Base-by-base conservation (phyloP, 2,329 filamentous ascomycete species). In the Teratosphaeria nubilosa region DNA sequence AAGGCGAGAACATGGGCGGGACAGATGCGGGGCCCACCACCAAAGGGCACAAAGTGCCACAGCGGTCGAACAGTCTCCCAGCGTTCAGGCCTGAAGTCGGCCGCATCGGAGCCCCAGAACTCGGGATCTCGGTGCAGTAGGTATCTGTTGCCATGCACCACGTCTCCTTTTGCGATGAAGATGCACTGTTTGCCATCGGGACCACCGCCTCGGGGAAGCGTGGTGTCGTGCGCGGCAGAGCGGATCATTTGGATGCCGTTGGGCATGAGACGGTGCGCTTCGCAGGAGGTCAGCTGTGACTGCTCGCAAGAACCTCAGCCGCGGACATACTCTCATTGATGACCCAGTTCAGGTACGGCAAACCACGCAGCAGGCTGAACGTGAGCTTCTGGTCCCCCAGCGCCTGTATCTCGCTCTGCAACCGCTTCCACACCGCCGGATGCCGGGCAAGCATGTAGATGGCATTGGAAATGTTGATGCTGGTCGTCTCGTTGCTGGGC, bases 181-280 rank as follows among this genome's bases (percentile, higher is more conserved):
- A 84, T 64, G 0, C 80, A 80, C 1, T 74, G 70, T n/a, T 68
- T 69, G 50, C 79, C 77, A 55, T 80, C 75, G 27, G 75, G 65
- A 14, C 81, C 74, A 63, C 80, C 76, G 59, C 78, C 74, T 30
- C 75, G 66, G 31, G 81, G 81, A 0, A 84, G 71, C 1, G 77
- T 70, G 3, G 79, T 81, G 66, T 81, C 78, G 37, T 70, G 69
- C 11, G 73, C 68, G 2, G 80, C 78, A 30, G 68, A 65, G 58
- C 82, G 76, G 11, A 37, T 16, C 16, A 13, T 13, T 5, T 13
- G 11, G 11, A 37, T 16, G 11, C 34, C 34, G 34, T 37, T 37
- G 34, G 34, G 34, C 11, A 37, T 13, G 5, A 37, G 34, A 13
- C 34, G 11, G 34, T 37, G 34, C 11, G 34, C 34, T 37, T 30